Base-by-base conservation (phyloP, 2,329 filamentous ascomycete species). In the Pyricularia sp. region DNA sequence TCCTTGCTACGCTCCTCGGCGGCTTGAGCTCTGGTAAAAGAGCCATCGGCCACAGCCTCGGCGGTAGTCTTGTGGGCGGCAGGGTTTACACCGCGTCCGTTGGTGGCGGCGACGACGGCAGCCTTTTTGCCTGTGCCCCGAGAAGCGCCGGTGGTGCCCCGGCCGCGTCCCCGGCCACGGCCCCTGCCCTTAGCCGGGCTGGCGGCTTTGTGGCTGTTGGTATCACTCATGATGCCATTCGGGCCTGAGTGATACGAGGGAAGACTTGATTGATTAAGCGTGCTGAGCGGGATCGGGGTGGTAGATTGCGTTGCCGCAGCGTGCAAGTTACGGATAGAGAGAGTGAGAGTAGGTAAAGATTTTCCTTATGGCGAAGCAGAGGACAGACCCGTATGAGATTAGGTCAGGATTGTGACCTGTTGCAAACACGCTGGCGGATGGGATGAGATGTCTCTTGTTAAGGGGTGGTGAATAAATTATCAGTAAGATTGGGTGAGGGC, bases 1-100 rank as follows among this genome's bases (percentile, higher is more conserved):
- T 90, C 85, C 20, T 50, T 50, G 42, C 42, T 50, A 50, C 42
- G 42, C 20, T 50, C 42, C 42, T 50, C 42, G 42, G 42, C 42
- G 20, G 42, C 42, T 75, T 88, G 86, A 68, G 84, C 82, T n/a
- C 42, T n/a, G 36, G 31, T 50, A 50, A 50, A 58, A n/a, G 65
- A 67, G 23, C 65, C n/a, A 33, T 67, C 65, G 65, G 65, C 42
- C 23, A 42, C 33, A 3, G 65, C 65, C 42, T 67, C 55, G 36
- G 65, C 65, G 2, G 65, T 50, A 28, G 65, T 50, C 78, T 88
- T 88, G 76, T 84, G 82, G 69, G 85, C 83, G 70, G 83, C 83
- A 71, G 83, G 81, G 70, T 83, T 78, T 68, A 77, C 77, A 31
- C 74, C 71, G 63, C 78, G 77, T 61, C 78, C 75, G 71, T 81